Base-by-base conservation (phyloP, 345 rosid genomes). In the Combretum micranthum region DNA sequence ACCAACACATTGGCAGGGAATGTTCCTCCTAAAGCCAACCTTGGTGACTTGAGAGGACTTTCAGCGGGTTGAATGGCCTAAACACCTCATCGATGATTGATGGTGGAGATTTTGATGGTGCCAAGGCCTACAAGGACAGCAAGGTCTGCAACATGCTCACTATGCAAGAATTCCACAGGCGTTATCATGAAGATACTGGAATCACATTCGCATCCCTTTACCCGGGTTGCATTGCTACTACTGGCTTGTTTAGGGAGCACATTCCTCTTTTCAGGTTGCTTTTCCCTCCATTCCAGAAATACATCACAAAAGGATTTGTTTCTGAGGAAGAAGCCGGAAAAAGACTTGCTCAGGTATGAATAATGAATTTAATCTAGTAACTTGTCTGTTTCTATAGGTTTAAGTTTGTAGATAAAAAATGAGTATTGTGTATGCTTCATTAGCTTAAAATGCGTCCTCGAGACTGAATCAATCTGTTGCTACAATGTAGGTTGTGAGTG, bases 141-240 rank as follows among this genome's bases (percentile, higher is more conserved):
- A 93, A 93, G 64, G 97, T 93, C 48, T 93, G 97, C 80, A 93
- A 93, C 66, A 93, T 93, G 97, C 81, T 93, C 42, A 82, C 84
- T 1, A 93, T 93, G 97, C 99, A 89, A 62, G 94, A 93, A 64
- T 88, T 89, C 76, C 99, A 93, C 69, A 75, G 97, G 67, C 89
- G 91, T 23, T 89, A 66, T 77, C 99, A 89, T 7, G 92, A 93
- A 63, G 94, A 89, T 25, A 85, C 96, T 0, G 99, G 84, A 14
- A 82, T 93, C 53, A 75, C 96, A 13, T 93, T 93, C 12, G 88
- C 97, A 11, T 93, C 96, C 57, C 86, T 93, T 32, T 93, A 89
- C 75, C 99, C 99, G 0, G 99, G 99, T 42, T 93, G 99, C 81
- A 93, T 93, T 18, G 99, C 99, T 64, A 87, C 99, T 1, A 89